Percentiles rank a stretch among this genome's conserved stretches.
Evolutionary conservation across 2,329 filamentous ascomycete genomes (phyloP).

Genomic region (Fusarium duplospermum): DNA sequence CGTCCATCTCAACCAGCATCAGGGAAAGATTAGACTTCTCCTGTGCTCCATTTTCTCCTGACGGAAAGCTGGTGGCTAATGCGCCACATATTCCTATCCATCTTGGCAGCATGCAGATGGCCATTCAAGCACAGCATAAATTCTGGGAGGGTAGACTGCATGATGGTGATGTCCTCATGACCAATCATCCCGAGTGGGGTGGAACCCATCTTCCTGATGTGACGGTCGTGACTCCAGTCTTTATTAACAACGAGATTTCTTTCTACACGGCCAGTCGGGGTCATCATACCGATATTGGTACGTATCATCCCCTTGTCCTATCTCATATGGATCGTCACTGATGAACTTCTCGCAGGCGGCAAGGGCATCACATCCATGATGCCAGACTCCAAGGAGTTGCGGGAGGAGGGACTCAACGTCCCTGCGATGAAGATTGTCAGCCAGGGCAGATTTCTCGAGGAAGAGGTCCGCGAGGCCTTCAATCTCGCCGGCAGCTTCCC

Average conservation of each 20-base stretch:
- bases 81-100: slow-evolving; percentile 17
- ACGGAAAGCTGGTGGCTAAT: slow-evolving; percentile 13
- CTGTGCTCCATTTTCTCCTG: slow-evolving; percentile 53
- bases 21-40: slow-evolving; percentile 57
- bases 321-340: no score
- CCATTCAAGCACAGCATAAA: slow-evolving; percentile 13
- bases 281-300: neutral
- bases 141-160: neutral
- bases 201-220: neutral
- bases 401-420: neutral
- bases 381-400: neutral
- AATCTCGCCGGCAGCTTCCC: neutral
- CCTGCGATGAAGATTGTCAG: neutral
- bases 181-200: slow-evolving; percentile 4
- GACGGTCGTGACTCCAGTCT: neutral
- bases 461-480: neutral
- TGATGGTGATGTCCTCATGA: slow-evolving; percentile 11
- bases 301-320: no score
- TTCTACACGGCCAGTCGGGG: neutral
- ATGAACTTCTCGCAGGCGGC: neutral
- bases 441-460: neutral
- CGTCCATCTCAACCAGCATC: slow-evolving; percentile 63
- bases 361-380: neutral
- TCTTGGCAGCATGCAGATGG: slow-evolving; percentile 14
- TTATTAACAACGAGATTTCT: neutral